These are phyloP conservation scores for Rubus parviflorus DNA, from an alignment of 306 rosid genomes.

Conservation along the genomic window DNA sequence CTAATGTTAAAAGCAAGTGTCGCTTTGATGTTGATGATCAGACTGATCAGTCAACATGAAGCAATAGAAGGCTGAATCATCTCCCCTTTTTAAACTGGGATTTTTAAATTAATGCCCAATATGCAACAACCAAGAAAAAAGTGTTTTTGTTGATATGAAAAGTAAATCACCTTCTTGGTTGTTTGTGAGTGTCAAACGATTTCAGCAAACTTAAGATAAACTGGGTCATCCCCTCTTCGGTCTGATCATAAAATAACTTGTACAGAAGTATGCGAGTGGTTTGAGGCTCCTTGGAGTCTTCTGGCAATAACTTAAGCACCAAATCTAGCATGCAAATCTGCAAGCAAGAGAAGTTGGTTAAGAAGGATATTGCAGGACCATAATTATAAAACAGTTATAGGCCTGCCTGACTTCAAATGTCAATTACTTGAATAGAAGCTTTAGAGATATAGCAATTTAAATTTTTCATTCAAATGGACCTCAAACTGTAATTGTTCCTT, in stretches of 20 bases:
- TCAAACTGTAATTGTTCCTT: neutral
- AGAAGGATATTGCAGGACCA: constrained; percentile 28
- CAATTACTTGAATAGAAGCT: neutral
- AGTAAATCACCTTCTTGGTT: constrained; percentile 66
- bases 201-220: constrained; percentile 73
- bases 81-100: neutral
- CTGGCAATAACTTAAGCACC: constrained; percentile 72
- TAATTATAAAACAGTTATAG: neutral
- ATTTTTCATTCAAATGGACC: neutral
- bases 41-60: neutral
- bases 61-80: neutral
- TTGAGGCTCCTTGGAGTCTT: constrained; percentile 78
- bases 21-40: neutral
- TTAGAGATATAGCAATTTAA: neutral
- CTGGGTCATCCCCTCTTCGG: constrained; percentile 93
- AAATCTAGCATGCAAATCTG: constrained; percentile 91
- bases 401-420: neutral
- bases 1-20: neutral
- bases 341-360: constrained; percentile 35
- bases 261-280: constrained; percentile 90
- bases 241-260: constrained; percentile 94
- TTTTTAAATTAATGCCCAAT: neutral
- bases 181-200: constrained; percentile 78
- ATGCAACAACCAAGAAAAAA: neutral
- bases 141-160: constrained; percentile 17